Evolutionary conservation across 257 asterid genomes (phyloP).

Genomic region (Solanum ossicruentum): DNA sequence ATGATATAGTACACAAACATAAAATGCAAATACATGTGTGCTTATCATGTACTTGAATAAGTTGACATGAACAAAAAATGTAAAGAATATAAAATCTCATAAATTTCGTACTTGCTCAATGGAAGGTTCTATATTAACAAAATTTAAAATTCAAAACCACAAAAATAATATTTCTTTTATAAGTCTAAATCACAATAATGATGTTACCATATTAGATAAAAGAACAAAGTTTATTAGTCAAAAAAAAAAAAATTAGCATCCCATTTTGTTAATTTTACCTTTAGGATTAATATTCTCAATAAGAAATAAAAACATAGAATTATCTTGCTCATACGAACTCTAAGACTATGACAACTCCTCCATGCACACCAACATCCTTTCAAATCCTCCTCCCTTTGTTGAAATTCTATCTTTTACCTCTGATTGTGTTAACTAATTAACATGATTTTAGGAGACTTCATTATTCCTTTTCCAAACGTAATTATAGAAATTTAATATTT

Average conservation of each 20-base stretch:
- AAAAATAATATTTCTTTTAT: not conserved
- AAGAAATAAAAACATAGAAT: not conserved
- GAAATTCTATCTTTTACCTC: not conserved
- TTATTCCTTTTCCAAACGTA: not conserved
- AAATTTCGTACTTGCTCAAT: not conserved
- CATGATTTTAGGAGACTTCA: not conserved
- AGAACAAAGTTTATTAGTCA: not conserved
- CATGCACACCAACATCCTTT: not conserved
- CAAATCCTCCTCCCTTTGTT: not conserved
- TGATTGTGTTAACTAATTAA: not conserved
- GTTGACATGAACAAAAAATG: not conserved
- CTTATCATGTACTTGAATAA: not conserved
- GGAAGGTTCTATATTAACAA: not conserved
- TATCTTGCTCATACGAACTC: not conserved
- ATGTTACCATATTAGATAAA: not conserved
- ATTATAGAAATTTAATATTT: not conserved
- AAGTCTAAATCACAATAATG: not conserved
- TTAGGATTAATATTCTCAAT: not conserved
- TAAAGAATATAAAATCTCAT: not conserved
- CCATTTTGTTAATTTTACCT: not conserved
- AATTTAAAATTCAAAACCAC: not conserved
- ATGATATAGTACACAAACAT: not conserved
- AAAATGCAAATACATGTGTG: not conserved
- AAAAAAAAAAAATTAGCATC: not conserved
- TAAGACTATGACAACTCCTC: not conserved